Conservation (phyloP, 2,329 filamentous ascomycete genomes). For the Thermochaetoides dissita region DNA sequence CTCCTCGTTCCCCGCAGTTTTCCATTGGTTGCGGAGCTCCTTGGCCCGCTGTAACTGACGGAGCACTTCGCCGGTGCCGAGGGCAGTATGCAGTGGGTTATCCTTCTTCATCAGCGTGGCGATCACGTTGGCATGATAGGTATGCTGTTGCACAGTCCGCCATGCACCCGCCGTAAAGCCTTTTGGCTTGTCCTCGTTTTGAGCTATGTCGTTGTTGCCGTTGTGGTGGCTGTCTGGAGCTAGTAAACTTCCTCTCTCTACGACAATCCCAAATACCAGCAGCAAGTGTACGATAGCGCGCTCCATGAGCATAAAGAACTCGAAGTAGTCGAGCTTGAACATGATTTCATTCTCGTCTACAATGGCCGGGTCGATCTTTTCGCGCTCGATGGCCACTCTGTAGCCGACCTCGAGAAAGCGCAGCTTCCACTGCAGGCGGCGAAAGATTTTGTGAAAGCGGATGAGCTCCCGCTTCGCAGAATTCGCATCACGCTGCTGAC, state of each 20-base stretch:
- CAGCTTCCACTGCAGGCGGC: conserved; percentile 49
- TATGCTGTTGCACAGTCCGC: conserved; percentile 13
- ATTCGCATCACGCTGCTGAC: no score
- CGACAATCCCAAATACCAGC: conserved; percentile 44
- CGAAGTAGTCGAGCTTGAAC: conserved; percentile 68
- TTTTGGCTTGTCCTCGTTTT: not conserved
- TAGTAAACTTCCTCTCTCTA: conserved; percentile 23
- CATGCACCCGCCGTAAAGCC: conserved; percentile 5
- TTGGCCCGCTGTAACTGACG: conserved; percentile 52
- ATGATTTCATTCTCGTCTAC: conserved; percentile 45
- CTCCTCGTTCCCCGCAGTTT: conserved; percentile 48
- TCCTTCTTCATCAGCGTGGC: conserved; percentile 40
- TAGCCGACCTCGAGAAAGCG: conserved; percentile 46
- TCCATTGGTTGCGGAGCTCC: conserved; percentile 59
- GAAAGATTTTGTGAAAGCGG: conserved; percentile 46
- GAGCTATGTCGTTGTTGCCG: not conserved
- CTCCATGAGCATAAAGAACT: conserved; percentile 62
- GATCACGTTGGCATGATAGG: conserved; percentile 59
- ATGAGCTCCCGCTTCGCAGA: conserved; percentile 21
- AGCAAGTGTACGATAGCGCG: conserved; percentile 54
- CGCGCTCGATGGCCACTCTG: conserved; percentile 30
- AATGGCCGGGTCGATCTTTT: conserved; percentile 21
- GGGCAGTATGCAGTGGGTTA: conserved; percentile 40
- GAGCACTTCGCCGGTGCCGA: conserved; percentile 42
- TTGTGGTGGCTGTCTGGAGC: conserved; percentile 1